These are phyloP conservation scores for Didymosphaeria variabile DNA, from an alignment of 2,329 filamentous ascomycete genomes.

Conservation along the genomic window DNA sequence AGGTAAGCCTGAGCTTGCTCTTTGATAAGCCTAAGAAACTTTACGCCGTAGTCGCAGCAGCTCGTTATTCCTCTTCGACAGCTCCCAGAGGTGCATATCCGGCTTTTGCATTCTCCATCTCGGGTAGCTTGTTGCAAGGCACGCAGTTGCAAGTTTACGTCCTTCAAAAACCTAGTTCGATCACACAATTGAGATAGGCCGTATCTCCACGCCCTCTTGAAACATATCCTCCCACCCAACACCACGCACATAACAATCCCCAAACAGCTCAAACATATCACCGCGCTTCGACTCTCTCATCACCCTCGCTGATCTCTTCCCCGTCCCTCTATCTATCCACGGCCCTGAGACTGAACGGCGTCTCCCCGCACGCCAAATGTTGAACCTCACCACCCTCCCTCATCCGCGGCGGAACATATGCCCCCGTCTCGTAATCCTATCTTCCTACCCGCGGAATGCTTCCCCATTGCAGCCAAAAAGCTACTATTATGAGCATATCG, in stretches of 20 bases:
- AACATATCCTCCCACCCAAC: background rate
- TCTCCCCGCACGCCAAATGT: background rate
- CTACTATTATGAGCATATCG: background rate
- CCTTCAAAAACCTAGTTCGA: background rate
- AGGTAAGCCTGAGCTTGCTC: too few species aligned
- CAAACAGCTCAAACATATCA: background rate
- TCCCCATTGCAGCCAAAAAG: background rate
- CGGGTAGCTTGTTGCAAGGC: too few species aligned
- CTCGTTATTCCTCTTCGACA: too few species aligned
- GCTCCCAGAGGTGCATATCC: too few species aligned
- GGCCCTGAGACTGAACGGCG: background rate
- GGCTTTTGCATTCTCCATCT: too few species aligned
- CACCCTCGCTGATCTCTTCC: too few species aligned
- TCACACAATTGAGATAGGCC: background rate
- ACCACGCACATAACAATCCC: constrained; percentile 6
- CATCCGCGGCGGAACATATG: constrained; percentile 1
- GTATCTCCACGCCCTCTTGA: background rate
- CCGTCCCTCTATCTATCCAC: too few species aligned
- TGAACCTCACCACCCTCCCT: background rate
- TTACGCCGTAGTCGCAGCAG: too few species aligned
- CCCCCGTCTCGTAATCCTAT: background rate
- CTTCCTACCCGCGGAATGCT: background rate
- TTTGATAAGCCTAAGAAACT: too few species aligned
- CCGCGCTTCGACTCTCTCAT: background rate
- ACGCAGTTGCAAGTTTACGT: too few species aligned